Conservation (phyloP, 139 green algal species). For the Microglena sp. region DNA sequence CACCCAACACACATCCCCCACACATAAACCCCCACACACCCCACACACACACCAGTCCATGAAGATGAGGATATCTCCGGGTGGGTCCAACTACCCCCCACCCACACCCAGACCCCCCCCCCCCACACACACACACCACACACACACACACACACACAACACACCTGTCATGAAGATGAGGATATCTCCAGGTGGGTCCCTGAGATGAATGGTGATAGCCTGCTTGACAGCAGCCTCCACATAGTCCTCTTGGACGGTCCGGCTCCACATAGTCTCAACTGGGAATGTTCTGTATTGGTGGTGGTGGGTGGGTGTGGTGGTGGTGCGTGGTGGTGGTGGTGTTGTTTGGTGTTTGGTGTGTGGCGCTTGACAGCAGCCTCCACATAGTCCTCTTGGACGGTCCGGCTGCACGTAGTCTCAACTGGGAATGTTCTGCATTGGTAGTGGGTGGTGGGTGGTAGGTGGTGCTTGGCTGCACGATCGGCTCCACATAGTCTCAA, state of each 20-base stretch:
- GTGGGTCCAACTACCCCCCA: slow-evolving; percentile 67
- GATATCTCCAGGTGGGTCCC: slow-evolving; percentile 84
- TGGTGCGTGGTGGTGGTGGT: too few relatives aligned
- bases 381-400: slow-evolving; percentile 87
- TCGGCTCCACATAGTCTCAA: too few relatives aligned
- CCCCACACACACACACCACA: too few relatives aligned
- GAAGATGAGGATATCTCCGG: slow-evolving; percentile 97
- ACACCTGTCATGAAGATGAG: slow-evolving; percentile 96
- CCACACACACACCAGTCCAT: too few relatives aligned
- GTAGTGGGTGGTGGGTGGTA: too few relatives aligned
- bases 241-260: slow-evolving; percentile 85
- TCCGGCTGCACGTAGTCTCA: slow-evolving; percentile 83
- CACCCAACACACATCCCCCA: too few relatives aligned
- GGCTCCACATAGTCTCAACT: slow-evolving; percentile 86
- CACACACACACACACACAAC: too few relatives aligned
- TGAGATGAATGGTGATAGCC: slow-evolving; percentile 87
- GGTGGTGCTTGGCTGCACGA: too few relatives aligned
- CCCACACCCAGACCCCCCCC: too few relatives aligned
- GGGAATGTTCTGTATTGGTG: slow-evolving; percentile 87
- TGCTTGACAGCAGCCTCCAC: slow-evolving; percentile 96
- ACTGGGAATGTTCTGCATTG: slow-evolving; percentile 87
- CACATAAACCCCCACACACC: too few relatives aligned
- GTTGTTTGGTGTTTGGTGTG: slow-evolving; percentile 70
- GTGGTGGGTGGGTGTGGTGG: too few relatives aligned
- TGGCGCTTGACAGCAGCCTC: slow-evolving; percentile 94